Evolutionary conservation across 805 yeast species (phyloP), one percentile per base, ranked within the genome.

Genomic region (Candida pseudoglaebosa): DNA sequence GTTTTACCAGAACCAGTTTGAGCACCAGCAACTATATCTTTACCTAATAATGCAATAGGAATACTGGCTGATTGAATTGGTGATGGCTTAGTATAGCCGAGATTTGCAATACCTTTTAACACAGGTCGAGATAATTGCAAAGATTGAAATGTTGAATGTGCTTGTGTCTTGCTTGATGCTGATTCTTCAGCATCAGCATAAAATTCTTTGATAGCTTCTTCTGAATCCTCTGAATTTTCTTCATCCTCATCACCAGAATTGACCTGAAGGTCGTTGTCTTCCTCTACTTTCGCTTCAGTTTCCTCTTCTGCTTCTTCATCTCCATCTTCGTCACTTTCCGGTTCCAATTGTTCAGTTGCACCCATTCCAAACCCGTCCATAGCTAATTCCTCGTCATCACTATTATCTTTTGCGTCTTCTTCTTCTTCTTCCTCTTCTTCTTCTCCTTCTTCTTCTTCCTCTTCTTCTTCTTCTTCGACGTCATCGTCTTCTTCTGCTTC

Each of bases 1-100:
- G 99, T 93, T 61, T 93, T 93, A 76, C 99, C 99, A 15, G 98
- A 91, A 69, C 99, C 99, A 4, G 99, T 93, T 17, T 87, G 96
- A 24, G 99, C 99, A 71, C 98, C 98, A 13, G 98, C 99, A 53
- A 93, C 96, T 37, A 93, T 80, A 63, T 93, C 99, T 57, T 87
- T 91, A 53, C 99, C 99, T 45, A 86, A 59, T 29, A 93, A 70
- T 1, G 96, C 96, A 41, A 91, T 80, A 10, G 99, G 99, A 45
- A 93, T 90, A 6, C 95, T 79, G 1, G 96, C 85, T 44, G 90
- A 73, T 68, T 93, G 99, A 66, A 93, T 87, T 10, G 96, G 95
- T 0, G 97, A 84, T 5, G 99, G 99, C 36, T 75, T 77, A n/a
- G 79, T 57, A 59, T 90, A 93, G 5, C 95, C 95, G 28, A 93